A percentile compares a stretch with the other conserved stretches of the same genome.
These are phyloP conservation scores for Vickermania spadyakhi DNA, from an alignment of 208 protist genomes.

Conservation along the genomic window DNA sequence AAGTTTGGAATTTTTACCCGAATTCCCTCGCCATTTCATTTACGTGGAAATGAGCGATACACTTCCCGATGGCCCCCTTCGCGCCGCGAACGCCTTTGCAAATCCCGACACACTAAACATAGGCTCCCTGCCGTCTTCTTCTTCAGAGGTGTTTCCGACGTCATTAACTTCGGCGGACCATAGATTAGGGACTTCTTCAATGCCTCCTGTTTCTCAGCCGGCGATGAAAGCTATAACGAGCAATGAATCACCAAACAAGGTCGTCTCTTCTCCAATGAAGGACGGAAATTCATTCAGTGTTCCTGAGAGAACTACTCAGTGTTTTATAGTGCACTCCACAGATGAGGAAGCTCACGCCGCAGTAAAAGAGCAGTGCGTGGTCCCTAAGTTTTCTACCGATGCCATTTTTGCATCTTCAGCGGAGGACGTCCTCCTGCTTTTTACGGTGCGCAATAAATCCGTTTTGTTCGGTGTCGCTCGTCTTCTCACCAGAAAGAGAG, in stretches of 20 bases:
- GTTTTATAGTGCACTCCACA: not conserved
- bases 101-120: too few species aligned
- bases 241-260: too few species aligned
- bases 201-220: too few species aligned
- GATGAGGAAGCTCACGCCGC: not conserved
- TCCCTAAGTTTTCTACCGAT: not conserved
- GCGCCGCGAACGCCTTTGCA: not conserved
- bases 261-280: too few species aligned
- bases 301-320: not conserved
- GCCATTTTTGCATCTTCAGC: not conserved
- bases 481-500: not conserved
- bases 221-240: too few species aligned
- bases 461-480: not conserved
- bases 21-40: constrained; percentile 61
- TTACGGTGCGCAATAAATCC: not conserved
- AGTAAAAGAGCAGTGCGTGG: not conserved
- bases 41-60: constrained; percentile 42
- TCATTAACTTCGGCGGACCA: too few species aligned
- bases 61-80: not conserved
- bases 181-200: too few species aligned
- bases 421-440: not conserved
- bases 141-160: too few species aligned
- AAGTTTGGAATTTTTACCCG: constrained; percentile 26
- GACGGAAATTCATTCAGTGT: too few species aligned
- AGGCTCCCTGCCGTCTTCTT: too few species aligned